Evolutionary conservation across 2,329 filamentous ascomycete species (phyloP).

Genomic region (Aspergillus sojae): DNA sequence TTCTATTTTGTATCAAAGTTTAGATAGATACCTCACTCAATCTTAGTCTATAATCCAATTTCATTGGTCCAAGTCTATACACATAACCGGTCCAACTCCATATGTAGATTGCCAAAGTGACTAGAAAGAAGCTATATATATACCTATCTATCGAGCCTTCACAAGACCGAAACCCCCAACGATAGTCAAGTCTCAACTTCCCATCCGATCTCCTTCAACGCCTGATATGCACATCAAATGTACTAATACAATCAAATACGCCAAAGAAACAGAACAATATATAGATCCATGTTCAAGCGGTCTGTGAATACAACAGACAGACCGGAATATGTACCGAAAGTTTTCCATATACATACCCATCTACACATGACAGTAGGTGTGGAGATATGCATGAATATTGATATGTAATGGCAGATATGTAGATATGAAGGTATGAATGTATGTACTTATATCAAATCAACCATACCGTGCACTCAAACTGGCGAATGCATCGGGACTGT

Average conservation of each 20-base stretch:
- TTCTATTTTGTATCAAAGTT: background rate
- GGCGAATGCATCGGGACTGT: conserved; percentile 55
- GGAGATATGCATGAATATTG: background rate
- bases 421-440: background rate
- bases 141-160: background rate
- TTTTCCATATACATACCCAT: background rate
- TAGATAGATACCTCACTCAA: background rate
- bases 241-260: conserved; percentile 2
- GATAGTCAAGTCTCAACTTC: background rate
- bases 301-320: background rate
- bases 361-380: background rate
- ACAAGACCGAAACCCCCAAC: background rate
- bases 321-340: background rate
- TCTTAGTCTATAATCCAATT: background rate
- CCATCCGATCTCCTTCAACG: background rate
- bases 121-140: background rate
- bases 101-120: background rate
- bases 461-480: conserved; percentile 51
- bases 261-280: conserved; percentile 1
- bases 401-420: background rate
- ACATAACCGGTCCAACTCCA: background rate
- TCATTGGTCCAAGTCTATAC: background rate
- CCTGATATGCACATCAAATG: background rate
- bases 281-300: background rate
- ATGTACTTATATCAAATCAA: conserved; percentile 16